Conservation (phyloP, 148 eudicot genomes). For the Mesembryanthemum crystallinum region DNA sequence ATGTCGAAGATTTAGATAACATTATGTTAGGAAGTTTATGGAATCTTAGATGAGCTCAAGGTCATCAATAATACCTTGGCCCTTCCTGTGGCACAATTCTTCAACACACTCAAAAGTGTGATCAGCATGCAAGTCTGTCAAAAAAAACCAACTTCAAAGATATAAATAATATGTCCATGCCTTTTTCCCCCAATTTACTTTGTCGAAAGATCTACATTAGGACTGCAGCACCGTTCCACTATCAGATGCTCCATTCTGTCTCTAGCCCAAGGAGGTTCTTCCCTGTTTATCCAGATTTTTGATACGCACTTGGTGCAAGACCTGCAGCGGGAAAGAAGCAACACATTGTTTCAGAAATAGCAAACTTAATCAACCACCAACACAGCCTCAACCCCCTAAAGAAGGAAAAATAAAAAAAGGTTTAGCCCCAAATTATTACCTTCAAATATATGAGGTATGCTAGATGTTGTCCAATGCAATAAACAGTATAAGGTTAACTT, state of each 20-base stretch:
- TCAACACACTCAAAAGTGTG: constrained; percentile 16
- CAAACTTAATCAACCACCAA: not conserved
- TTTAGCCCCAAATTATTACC: too few relatives aligned
- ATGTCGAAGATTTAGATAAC: constrained; percentile 8
- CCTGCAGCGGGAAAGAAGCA: constrained; percentile 21
- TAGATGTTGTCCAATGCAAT: too few relatives aligned
- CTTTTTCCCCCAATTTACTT: constrained; percentile 9
- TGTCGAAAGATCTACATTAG: constrained; percentile 11
- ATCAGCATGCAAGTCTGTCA: constrained; percentile 22
- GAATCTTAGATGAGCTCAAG: constrained; percentile 11
- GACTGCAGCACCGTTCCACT: constrained; percentile 11
- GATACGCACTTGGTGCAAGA: constrained; percentile 35
- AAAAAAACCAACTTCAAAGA: not conserved
- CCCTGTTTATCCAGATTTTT: constrained; percentile 27
- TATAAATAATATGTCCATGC: not conserved
- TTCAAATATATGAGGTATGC: too few relatives aligned
- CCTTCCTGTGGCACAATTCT: constrained; percentile 18
- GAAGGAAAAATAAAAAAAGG: too few relatives aligned
- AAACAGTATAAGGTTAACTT: too few relatives aligned
- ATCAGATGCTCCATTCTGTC: constrained; percentile 40
- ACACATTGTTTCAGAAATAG: constrained; percentile 6
- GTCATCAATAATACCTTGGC: constrained; percentile 16
- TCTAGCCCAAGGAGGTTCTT: constrained; percentile 22
- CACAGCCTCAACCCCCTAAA: not conserved
- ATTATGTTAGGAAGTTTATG: constrained; percentile 3